These are phyloP conservation scores for Epicoccum sorghinum DNA, from an alignment of 2,329 filamentous ascomycete genomes.

Conservation along the genomic window DNA sequence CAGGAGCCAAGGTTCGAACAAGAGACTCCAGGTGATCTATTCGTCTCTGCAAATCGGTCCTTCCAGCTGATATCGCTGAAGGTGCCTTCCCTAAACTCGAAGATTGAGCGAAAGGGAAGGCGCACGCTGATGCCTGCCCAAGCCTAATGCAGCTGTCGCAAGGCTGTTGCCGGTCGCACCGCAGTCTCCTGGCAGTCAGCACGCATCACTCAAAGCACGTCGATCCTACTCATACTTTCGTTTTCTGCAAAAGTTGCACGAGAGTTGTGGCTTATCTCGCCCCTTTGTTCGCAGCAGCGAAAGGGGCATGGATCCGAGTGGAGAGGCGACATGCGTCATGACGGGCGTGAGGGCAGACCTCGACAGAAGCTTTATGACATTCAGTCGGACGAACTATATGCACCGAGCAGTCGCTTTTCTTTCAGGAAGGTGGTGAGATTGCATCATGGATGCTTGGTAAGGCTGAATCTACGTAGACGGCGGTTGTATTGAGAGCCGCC, in stretches of 20 bases:
- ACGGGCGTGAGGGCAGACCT: too few species aligned
- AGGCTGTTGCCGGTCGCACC: conserved; percentile 1
- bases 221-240: neutral
- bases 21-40: neutral
- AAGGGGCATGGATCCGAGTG: neutral
- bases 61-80: too few species aligned
- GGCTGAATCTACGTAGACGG: too few species aligned
- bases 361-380: too few species aligned
- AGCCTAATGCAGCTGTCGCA: conserved; percentile 1
- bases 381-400: too few species aligned
- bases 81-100: too few species aligned
- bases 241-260: neutral
- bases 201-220: neutral
- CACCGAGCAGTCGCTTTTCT: too few species aligned
- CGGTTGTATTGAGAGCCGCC: neutral
- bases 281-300: neutral
- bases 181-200: neutral
- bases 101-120: neutral
- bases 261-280: neutral
- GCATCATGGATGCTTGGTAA: neutral
- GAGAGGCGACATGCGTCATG: too few species aligned
- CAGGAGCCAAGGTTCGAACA: neutral
- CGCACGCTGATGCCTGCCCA: neutral
- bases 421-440: neutral
- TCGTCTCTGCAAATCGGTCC: neutral